Base-by-base conservation (phyloP, 306 rosid species). In the Chamaecrista fasciculata region DNA sequence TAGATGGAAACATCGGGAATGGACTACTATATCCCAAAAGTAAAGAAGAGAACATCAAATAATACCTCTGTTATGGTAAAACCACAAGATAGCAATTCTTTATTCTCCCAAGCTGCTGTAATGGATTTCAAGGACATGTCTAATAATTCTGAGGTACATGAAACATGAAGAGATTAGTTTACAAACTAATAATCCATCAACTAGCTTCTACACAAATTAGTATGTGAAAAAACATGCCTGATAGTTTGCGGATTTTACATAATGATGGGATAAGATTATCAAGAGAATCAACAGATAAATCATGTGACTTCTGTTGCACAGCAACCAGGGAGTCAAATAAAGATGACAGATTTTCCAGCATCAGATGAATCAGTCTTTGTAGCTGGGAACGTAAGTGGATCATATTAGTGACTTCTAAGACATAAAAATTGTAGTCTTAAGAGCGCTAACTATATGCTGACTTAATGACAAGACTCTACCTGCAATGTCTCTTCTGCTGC, bases 401-500 rank as follows among this genome's bases (percentile, higher is more conserved):
- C 29, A 68, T 44, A 49, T 76, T 63, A 83, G 83, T 56, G 66
- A 70, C 67, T 42, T 69, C 69, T 56, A 24, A 68, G 47, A 51
- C 47, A 70, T 19, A 44, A 69, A 40, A 56, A 79, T 33, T 24
- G 28, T 24, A 70, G 48, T 59, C 24, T 24, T 68, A 65, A 36
- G 66, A 21, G 77, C 64, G 36, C 5, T 26, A 23, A 36, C n/a
- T n/a, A 34, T 46, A 8, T 9, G 72, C 44, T 0, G 16, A 67
- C 8, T 26, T 9, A 23, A 6, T 63, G 23, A 9, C 64, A 55
- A 36, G 40, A 62, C 66, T 43, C 26, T 71, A 88, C 98, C 98
- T 93, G 88, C 72, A 93, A 79, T 31, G 98, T 93, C 84, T 93
- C 97, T 33, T 94, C 96, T 21, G 94, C 97, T 59, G 97, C 98